These are phyloP conservation scores for Fennellomyces sp. DNA, from an alignment of 371 early-diverging fungal species.

Conservation along the genomic window DNA sequence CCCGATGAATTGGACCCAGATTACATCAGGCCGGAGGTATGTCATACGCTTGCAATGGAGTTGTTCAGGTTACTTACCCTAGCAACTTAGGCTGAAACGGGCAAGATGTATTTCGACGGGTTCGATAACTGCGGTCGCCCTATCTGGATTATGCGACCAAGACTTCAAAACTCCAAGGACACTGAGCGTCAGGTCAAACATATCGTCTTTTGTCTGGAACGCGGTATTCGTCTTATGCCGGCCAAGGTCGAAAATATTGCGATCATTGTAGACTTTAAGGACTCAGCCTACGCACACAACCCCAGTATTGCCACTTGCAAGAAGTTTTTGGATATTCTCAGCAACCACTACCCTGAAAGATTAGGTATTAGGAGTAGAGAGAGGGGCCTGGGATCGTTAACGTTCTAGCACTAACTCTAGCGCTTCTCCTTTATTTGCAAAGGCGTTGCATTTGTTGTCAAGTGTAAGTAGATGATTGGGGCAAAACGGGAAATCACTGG, in stretches of 20 bases:
- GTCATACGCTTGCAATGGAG: too few species aligned
- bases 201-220: constrained; percentile 81
- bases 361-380: constrained; percentile 44
- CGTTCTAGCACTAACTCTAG: constrained; percentile 28
- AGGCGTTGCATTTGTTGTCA: constrained; percentile 45
- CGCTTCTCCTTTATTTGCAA: background rate
- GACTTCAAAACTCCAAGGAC: constrained; percentile 80
- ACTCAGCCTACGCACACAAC: constrained; percentile 67
- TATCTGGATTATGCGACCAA: constrained; percentile 74
- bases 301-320: constrained; percentile 75
- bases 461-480: constrained; percentile 31
- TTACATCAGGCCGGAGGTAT: constrained; percentile 76
- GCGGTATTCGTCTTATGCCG: constrained; percentile 82
- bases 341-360: constrained; percentile 89
- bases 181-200: constrained; percentile 76
- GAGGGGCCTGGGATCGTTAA: constrained; percentile 18
- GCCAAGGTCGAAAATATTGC: constrained; percentile 67
- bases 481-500: background rate
- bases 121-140: constrained; percentile 75
- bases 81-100: constrained; percentile 74
- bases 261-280: constrained; percentile 83
- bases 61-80: background rate
- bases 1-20: constrained; percentile 76
- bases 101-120: constrained; percentile 83
- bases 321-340: constrained; percentile 77